Evolutionary conservation across 371 early-diverging fungal species (phyloP), one percentile per base, ranked within the genome.

Genomic region (Ordospora colligata): DNA sequence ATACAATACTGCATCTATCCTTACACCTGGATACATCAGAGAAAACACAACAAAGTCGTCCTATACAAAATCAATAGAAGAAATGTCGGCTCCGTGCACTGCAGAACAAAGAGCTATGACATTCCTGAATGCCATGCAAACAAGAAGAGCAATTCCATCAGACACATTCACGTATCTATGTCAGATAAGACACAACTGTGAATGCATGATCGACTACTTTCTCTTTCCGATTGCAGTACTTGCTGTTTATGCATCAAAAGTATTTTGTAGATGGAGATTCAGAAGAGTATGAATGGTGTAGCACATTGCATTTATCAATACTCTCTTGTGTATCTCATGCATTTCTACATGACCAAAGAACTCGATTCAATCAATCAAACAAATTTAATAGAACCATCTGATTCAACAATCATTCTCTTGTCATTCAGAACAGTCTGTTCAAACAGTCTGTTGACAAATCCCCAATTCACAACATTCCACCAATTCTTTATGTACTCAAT

Each of bases 391-490:
- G 67, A 73, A 73, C 51, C 71, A 49, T 40, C 53, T 63, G 51
- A 91, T 91, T 91, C 87, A 87, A 82, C 32, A 45, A 43, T 66
- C 22, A 81, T 37, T 1, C 12, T 45, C 58, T 80, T 74, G 43
- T 49, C 47, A 11, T 51, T 52, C 2, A 76, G 19, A n/a, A 52
- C 81, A 54, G 21, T 37, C 17, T 68, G 17, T 10, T 73, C 69
- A 74, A 49, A 74, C 21, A 75, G 27, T n/a, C 22, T 21, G 25
- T 44, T 81, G 86, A 83, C 86, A 67, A 89, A 88, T 87, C 93
- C 90, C 96, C 96, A 97, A 90, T 97, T 93, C 78, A 96, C 87
- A 5, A 96, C 92, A 67, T 89, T 89, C 94, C 94, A 97, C 78
- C 94, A 90, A 23, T 89, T 89, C 85, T 92, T 90, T 72, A 95